Base-by-base conservation (phyloP, 257 asterid species). In the Rubia yunnanensis region DNA sequence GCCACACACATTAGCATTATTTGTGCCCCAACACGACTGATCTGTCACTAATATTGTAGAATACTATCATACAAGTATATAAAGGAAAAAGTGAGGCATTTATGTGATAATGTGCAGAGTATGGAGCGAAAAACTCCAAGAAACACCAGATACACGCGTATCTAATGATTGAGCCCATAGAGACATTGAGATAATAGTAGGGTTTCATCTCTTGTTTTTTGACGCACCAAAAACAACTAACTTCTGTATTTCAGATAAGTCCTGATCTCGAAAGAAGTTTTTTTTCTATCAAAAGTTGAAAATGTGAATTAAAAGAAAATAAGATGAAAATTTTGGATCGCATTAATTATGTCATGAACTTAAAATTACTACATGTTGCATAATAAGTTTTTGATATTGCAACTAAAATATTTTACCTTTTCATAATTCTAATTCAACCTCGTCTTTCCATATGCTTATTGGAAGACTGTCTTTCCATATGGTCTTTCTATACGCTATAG, bases 101-200 rank as follows among this genome's bases (percentile, higher is more conserved):
- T 68, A 35, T 48, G 68, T 68, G 23, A 9, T 46, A 74, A 64
- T 24, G 26, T 20, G 66, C 32, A n/a, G 18, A 85, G 80, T 84
- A 87, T 85, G 82, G 64, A 57, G 63, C 72, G 78, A 78, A 81
- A 71, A 76, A 58, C 94, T 81, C 88, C 80, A 28, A 31, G 63
- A 34, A 34, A 62, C 52, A 44, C 32, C 69, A 66, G 22, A 17
- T 31, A 30, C 23, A 58, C 41, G 41, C 41, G 63, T 58, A 58
- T 58, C 41, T 50, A 8, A 50, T 50, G 39, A 34, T 44, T 44
- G 52, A 44, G 20, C 52, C 49, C 49, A n/a, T n/a, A 0, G 14
- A 38, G 44, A 38, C 14, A 39, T 39, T 44, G 52, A 44, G 52
- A 44, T 44, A 44, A 44, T 2, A 3, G 52, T 44, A 44, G 52